These are phyloP conservation scores for Actinidia polygama DNA, from an alignment of 179 eudicot species.

Conservation along the genomic window DNA sequence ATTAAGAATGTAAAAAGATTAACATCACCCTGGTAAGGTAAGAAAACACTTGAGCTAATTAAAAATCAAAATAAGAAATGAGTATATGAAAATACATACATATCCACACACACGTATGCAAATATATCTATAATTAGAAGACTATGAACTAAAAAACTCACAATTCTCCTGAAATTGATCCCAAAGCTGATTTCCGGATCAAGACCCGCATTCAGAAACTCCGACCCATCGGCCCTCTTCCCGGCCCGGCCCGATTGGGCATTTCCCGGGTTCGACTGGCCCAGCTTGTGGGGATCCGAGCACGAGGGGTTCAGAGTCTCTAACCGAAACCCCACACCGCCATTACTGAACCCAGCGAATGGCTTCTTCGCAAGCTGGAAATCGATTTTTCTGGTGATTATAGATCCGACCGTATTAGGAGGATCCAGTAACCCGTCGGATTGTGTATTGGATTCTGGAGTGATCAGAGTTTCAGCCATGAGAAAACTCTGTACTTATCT, in stretches of 20 bases:
- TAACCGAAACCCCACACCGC: constrained; percentile 44
- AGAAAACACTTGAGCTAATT: too few species aligned
- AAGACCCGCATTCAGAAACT: constrained; percentile 36
- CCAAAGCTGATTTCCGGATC: constrained; percentile 63
- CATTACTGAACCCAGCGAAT: constrained; percentile 39
- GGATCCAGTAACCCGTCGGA: constrained; percentile 2
- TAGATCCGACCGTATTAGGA: neutral
- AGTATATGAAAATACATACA: too few species aligned
- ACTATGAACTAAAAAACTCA: constrained; percentile 33
- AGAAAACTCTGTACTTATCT: neutral
- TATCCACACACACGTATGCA: too few species aligned
- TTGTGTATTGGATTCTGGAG: neutral
- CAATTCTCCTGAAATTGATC: constrained; percentile 70
- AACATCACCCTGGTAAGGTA: too few species aligned
- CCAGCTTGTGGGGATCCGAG: constrained; percentile 20
- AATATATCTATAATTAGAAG: neutral
- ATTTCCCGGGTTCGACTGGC: neutral
- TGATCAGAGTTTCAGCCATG: constrained; percentile 17
- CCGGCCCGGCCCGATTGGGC: neutral
- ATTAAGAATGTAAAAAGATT: too few species aligned
- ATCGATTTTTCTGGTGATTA: constrained; percentile 42
- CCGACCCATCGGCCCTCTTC: constrained; percentile 36
- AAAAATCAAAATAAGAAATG: too few species aligned
- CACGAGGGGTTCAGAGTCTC: constrained; percentile 64
- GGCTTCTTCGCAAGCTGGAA: constrained; percentile 62